Base-by-base conservation (phyloP, 2,329 filamentous ascomycete genomes). In the Curvularia eragrostidis region DNA sequence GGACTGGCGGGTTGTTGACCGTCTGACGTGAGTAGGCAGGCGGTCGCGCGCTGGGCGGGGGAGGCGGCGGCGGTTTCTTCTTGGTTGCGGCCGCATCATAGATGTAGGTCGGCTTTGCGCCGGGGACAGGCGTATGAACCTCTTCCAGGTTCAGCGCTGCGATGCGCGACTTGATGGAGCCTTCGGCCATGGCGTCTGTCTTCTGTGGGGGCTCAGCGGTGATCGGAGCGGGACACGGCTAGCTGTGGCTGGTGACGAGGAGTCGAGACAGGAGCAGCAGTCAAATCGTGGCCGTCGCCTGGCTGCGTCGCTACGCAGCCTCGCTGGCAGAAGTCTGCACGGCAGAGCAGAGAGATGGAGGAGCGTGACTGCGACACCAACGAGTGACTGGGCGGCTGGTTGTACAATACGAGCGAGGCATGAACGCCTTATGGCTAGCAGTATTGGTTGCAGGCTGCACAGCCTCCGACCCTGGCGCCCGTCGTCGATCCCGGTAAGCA, bases 111-210 rank as follows among this genome's bases (percentile, higher is more conserved):
- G 79, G 74, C 47, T 75, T 67, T 4, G 68, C 62, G 32, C 66
- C 66, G 15, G 78, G 77, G 7, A 74, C 62, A 8, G 72, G 72
- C 8, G 74, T 76, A 48, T 76, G 71, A 15, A 81, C 78, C 60
- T 82, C 75, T 43, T 80, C 75, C 39, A 82, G 72, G 61, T 82
- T 81, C 50, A 83, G 67, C 2, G 79, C 77, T 2, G 81, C 80
- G 54, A 83, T 82, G 56, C 81, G 79, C 47, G 78, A 76, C 59
- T 77, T 77, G 65, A 83, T 79, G 54, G 78, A 48, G 57, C 54
- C 52, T 18, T 74, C 71, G 43, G 71, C 72, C 75, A 77, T 77
- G 43, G 56, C 65, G 63, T 52, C 39, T 47, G 41, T 38, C 48
- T 59, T 50, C 30, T 49, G 61, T 56, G 58, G 63, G 54, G 54